Evolutionary conservation across 1,284 basidiomycete genomes (phyloP), one percentile per base, ranked within the genome.

Genomic region (Marasmius sp.): DNA sequence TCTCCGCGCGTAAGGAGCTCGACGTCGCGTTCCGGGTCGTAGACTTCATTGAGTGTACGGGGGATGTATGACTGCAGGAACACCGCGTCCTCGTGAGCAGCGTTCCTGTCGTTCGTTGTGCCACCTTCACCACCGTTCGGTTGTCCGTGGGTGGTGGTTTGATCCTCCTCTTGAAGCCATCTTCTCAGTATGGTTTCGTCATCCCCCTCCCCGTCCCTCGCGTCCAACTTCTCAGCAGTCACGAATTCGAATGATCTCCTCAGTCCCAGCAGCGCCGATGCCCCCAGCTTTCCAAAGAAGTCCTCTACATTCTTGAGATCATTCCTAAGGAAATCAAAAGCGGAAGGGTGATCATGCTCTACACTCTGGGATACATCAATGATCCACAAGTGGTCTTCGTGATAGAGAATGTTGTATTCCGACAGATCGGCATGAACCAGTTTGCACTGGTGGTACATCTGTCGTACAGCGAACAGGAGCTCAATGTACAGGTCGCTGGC

Each of bases 341-440:
- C 94, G 43, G 91, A 84, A 0, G 97, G 97, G 71, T 99, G 97
- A 75, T 99, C 97, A 71, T 98, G 96, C 72, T 99, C 97, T 48
- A 99, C 97, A 59, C 93, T 95, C 76, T 99, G 97, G 2, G 95
- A 97, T 63, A 99, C 97, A 74, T 99, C 97, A 76, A 99, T 99
- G 71, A 99, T 92, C 78, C 87, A 96, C 14, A 98, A 83, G 71
- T 96, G 93, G 2, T 75, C 78, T 60, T 88, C 83, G 76, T 93
- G 90, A 70, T 86, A 95, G 70, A 99, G 83, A 66, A 99, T 91
- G 73, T 99, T 99, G 85, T 99, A 99, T 76, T 99, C 97, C 64
- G 93, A 95, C 62, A 99, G 81, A 80, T 99, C 97, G 60, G 97
- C 97, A 70, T 99, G 97, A 0, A 99, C 97, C 59, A 99, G 87